Evolutionary conservation across 306 rosid species (phyloP).

Genomic region (Sphenostylis stenocarpa): DNA sequence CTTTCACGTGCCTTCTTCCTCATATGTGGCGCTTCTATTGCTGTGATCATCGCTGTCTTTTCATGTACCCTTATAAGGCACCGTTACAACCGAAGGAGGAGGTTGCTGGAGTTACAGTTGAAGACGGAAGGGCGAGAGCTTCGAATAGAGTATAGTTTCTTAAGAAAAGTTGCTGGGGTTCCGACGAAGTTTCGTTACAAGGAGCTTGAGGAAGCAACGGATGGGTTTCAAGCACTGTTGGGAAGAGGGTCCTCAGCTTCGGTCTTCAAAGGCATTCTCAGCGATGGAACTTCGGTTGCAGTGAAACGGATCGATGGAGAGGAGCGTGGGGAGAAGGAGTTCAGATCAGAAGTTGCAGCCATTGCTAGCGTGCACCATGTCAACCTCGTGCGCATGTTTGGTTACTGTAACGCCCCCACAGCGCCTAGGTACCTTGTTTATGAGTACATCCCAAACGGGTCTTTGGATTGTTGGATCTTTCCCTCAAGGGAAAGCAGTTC

Average conservation of each 20-base stretch:
- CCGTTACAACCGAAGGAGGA: slow-evolving; percentile 52
- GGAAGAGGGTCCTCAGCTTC: slow-evolving; percentile 83
- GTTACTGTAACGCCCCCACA: slow-evolving; percentile 58
- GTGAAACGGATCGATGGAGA: slow-evolving; percentile 69
- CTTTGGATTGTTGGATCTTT: slow-evolving; percentile 85
- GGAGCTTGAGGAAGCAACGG: slow-evolving; percentile 88
- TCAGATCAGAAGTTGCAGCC: slow-evolving; percentile 87
- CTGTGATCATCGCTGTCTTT: slow-evolving; percentile 59
- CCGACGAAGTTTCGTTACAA: slow-evolving; percentile 71
- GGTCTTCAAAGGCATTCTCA: slow-evolving; percentile 78
- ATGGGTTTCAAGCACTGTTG: slow-evolving; percentile 53
- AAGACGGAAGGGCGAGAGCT: slow-evolving; percentile 82
- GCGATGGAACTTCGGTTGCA: slow-evolving; percentile 77
- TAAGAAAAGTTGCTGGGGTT: slow-evolving; percentile 82
- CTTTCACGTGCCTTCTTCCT: slow-evolving; percentile 66
- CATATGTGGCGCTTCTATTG: slow-evolving; percentile 63
- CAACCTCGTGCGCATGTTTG: slow-evolving; percentile 71
- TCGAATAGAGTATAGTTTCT: slow-evolving; percentile 83
- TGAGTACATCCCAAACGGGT: slow-evolving; percentile 73
- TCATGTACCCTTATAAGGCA: slow-evolving; percentile 54
- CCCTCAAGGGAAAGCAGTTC: slow-evolving; percentile 23
- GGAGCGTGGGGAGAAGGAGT: slow-evolving; percentile 69
- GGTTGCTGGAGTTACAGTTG: slow-evolving; percentile 45
- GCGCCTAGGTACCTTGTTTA: slow-evolving; percentile 75
- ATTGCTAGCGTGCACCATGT: slow-evolving; percentile 87